Percentiles rank a stretch among this genome's conserved stretches.
Conservation (phyloP, 371 early-diverging fungal genomes). For the Mycotypha africana region DNA sequence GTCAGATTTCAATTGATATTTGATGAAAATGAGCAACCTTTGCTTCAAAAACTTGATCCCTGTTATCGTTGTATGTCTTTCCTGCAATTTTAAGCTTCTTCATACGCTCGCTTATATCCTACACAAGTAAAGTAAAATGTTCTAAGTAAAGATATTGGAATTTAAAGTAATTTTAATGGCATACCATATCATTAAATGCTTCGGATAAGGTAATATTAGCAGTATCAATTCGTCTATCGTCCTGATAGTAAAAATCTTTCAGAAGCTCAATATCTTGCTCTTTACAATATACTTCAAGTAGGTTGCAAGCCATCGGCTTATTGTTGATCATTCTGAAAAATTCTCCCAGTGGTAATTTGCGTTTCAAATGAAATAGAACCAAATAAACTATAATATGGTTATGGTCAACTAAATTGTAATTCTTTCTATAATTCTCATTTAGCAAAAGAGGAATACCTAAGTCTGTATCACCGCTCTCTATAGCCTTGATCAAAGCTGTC, state of each 20-base stretch:
- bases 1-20: too few relatives aligned
- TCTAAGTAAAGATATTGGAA: too few relatives aligned
- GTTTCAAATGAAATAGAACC: slow-evolving; percentile 83
- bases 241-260: slow-evolving; percentile 93
- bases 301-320: slow-evolving; percentile 74
- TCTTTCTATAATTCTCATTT: neutral
- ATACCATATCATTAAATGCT: slow-evolving; percentile 54
- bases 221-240: slow-evolving; percentile 75
- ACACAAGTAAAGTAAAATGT: neutral
- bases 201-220: slow-evolving; percentile 63
- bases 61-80: slow-evolving; percentile 72
- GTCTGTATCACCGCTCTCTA: slow-evolving; percentile 94
- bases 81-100: slow-evolving; percentile 64
- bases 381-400: slow-evolving; percentile 65
- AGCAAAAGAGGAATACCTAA: slow-evolving; percentile 58
- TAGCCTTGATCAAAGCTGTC: slow-evolving; percentile 82
- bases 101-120: slow-evolving; percentile 55
- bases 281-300: slow-evolving; percentile 80
- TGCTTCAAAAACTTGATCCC: slow-evolving; percentile 65
- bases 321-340: slow-evolving; percentile 85
- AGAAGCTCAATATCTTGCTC: slow-evolving; percentile 74
- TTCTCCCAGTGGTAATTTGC: slow-evolving; percentile 77
- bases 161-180: neutral
- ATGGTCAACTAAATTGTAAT: neutral
- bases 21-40: too few relatives aligned